Base-by-base conservation (phyloP, 1,284 basidiomycete species). In the Irpex rosettiformis region DNA sequence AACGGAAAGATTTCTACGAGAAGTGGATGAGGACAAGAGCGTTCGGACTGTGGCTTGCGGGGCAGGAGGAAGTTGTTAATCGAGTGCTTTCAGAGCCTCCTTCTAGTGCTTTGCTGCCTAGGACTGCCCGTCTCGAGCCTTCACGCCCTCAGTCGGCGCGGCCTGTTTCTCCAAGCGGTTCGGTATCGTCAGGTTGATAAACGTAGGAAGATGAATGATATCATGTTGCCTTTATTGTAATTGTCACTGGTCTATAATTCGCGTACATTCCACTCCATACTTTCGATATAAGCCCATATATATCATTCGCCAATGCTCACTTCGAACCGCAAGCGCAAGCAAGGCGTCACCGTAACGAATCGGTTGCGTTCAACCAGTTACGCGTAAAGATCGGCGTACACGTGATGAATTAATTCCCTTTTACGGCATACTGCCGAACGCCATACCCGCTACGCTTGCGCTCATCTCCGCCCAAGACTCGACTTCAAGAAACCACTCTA, bases 11-110 rank as follows among this genome's bases (percentile, higher is more conserved):
- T 63, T 93, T 91, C 69, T 92, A 92, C 64, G 82, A 86, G 69
- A 76, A 78, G 54, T 91, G 89, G 85, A 65, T 91, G 54, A 81
- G 84, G 66, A 86, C 83, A 7, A 86, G 87, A 0, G 81, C 85
- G 11, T 93, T 93, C 73, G 89, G 86, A 7, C 64, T 88, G 43
- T 93, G 90, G 90, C 74, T 93, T 28, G 85, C 85, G 16, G 76
- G 78, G 63, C 88, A 91, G 70, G 90, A 91, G 64, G 81, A 83
- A 42, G 80, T 88, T 54, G 84, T 91, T 47, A 77, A 83, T 56
- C 71, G 71, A 29, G 80, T 85, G 25, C 68, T 89, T 67, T 58
- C 62, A 10, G 55, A 33, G 33, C 53, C 56, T 22, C 55, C 51
- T 18, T 30, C 54, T 1, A 56, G 48, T 42, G 40, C 30, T 10